Evolutionary conservation across 2,329 filamentous ascomycete species (phyloP), one percentile per base, ranked within the genome.

Genomic region (Rutstroemia sp.): DNA sequence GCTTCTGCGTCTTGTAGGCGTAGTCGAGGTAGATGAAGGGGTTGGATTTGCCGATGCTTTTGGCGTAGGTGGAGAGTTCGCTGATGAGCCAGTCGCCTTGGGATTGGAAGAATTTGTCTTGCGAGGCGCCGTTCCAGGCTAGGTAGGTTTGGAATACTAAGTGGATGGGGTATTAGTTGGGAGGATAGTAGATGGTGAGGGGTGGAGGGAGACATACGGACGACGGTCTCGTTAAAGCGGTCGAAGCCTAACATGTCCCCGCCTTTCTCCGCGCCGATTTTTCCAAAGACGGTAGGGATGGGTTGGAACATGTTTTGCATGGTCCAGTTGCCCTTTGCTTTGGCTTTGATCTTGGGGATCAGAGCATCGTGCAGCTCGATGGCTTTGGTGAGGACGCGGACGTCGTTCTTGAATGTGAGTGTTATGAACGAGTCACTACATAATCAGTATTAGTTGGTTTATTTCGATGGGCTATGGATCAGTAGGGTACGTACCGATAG

Each of bases 381-480:
- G 12, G 39, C 39, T 12, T 44, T 44, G n/a, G 49, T 19, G 25
- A 51, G 25, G 27, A 50, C 48, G n/a, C 48, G 36, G 17, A 50
- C 40, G 25, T 44, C 38, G 12, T 51, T 51, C 49, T 44, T 51
- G 23, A 51, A 51, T 14, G 38, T 51, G 14, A 51, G 38, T 30
- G 38, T 51, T 9, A 27, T 44, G 39, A 44, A 51, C 2, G 16
- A 40, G 19, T 44, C 49, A n/a, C 49, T 40, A 14, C 12, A 8
- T 10, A 27, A n/a, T 17, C 21, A 50, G 4, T 12, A 2, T 50
- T 17, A 50, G 19, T 25, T 25, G 9, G n/a, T 9, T n/a, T 16
- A 17, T 34, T 14, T 16, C 10, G 44, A 23, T 36, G 10, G 10
- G 30, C 30, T 12, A 6, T 44, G 16, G 4, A 34, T 7, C 4